Conservation (phyloP, 2,329 filamentous ascomycete species). For the Fusarium cicatricum region DNA sequence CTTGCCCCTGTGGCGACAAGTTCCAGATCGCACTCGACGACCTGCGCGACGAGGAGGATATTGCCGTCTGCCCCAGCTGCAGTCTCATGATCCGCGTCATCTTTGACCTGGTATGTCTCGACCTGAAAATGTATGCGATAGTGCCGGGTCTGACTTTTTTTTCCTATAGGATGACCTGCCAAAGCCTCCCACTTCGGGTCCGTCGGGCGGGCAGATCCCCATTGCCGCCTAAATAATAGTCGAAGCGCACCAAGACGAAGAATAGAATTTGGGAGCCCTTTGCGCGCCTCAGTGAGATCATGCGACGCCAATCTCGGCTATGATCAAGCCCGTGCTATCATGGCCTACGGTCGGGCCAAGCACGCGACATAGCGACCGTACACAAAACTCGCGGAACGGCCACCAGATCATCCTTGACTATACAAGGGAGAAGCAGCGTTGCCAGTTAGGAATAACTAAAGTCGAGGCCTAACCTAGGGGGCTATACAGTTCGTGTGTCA, state of each 20-base stretch:
- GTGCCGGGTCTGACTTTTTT: background rate
- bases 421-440: no score
- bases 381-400: background rate
- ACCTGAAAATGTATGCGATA: background rate
- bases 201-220: slow-evolving; percentile 48
- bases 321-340: background rate
- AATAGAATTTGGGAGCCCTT: background rate
- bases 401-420: no score
- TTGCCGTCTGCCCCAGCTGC: slow-evolving; percentile 97
- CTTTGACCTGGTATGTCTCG: slow-evolving; percentile 77
- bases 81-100: slow-evolving; percentile 97
- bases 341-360: background rate
- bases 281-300: background rate
- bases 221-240: slow-evolving; percentile 50
- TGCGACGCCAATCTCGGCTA: background rate
- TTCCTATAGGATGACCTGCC: slow-evolving; percentile 54
- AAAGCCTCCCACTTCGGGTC: slow-evolving; percentile 47
- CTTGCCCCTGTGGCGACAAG: slow-evolving; percentile 95
- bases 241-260: background rate
- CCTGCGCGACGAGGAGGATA: slow-evolving; percentile 86
- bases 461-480: no score
- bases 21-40: slow-evolving; percentile 92
- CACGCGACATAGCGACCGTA: background rate
- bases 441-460: no score
- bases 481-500: background rate